These are phyloP conservation scores for Microthlaspi erraticum DNA, from an alignment of 345 rosid genomes.

Conservation along the genomic window DNA sequence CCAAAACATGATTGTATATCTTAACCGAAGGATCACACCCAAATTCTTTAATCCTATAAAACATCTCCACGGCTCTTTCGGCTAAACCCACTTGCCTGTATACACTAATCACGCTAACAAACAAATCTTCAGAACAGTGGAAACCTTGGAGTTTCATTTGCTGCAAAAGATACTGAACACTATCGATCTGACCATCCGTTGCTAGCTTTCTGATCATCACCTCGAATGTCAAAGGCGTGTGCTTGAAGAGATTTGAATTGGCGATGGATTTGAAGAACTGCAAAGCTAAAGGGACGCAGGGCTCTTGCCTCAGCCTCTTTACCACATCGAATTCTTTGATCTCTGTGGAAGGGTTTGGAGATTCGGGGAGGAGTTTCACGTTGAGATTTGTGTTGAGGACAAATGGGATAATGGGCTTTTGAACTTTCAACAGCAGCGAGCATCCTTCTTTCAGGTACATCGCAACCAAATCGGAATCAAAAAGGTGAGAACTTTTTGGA, in stretches of 20 bases:
- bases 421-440: slow-evolving; percentile 55
- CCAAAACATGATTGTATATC: slow-evolving; percentile 83
- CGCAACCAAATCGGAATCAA: slow-evolving; percentile 5
- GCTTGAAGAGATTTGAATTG: slow-evolving; percentile 68
- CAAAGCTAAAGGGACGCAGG: slow-evolving; percentile 55
- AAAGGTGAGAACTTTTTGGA: slow-evolving; percentile 30
- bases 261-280: slow-evolving; percentile 67
- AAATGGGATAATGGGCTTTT: slow-evolving; percentile 54
- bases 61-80: slow-evolving; percentile 80
- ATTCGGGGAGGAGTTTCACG: slow-evolving; percentile 36
- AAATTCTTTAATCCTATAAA: slow-evolving; percentile 77
- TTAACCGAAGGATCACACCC: slow-evolving; percentile 77
- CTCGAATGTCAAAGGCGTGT: slow-evolving; percentile 69
- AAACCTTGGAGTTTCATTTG: slow-evolving; percentile 91
- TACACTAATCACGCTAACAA: slow-evolving; percentile 61
- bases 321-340: slow-evolving; percentile 60
- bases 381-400: slow-evolving; percentile 53
- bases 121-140: slow-evolving; percentile 65
- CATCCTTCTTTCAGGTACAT: slow-evolving; percentile 63
- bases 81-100: slow-evolving; percentile 56
- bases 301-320: slow-evolving; percentile 55
- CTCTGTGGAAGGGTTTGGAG: slow-evolving; percentile 27
- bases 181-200: slow-evolving; percentile 54
- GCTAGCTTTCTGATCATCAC: slow-evolving; percentile 72
- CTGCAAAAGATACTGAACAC: slow-evolving; percentile 81